Percentiles rank a stretch among this genome's conserved stretches.
phyloP scores from a whole-genome alignment of 202 grass and related monocot genomes.

The Schoenoplectus triqueter region DNA sequence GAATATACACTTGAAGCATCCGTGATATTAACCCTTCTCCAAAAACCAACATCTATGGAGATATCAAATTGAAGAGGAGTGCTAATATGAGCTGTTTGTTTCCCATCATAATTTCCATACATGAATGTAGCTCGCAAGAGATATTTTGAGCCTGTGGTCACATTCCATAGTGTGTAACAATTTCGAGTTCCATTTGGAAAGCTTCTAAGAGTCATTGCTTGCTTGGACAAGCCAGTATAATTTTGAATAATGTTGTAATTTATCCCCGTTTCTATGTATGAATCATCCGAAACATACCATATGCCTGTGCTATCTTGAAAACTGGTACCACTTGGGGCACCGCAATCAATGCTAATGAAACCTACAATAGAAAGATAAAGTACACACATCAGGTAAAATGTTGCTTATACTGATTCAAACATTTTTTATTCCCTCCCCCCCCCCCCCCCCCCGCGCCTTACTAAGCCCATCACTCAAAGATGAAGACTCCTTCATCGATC shows the following conservation, averaged over 20 bases:
- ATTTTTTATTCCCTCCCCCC: no score
- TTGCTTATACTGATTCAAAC: not conserved
- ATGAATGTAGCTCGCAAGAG: not conserved
- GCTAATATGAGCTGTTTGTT: not conserved
- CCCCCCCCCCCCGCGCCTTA: no score
- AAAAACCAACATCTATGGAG: constrained; percentile 36
- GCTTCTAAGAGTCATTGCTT: constrained; percentile 35
- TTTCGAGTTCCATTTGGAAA: constrained; percentile 35
- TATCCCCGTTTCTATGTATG: constrained; percentile 21
- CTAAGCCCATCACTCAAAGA: no score
- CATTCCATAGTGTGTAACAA: constrained; percentile 20
- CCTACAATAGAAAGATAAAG: constrained; percentile 24
- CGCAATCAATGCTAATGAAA: constrained; percentile 46
- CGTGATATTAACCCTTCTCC: constrained; percentile 41
- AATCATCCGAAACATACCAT: constrained; percentile 32
- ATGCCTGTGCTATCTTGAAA: constrained; percentile 28
- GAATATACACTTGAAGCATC: constrained; percentile 22
- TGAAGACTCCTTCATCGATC: no score
- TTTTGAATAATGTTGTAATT: not conserved
- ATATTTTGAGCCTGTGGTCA: not conserved
- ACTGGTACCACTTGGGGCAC: not conserved
- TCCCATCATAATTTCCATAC: constrained; percentile 45
- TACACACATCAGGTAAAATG: not conserved
- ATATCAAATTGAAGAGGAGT: constrained; percentile 40
- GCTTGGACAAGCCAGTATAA: not conserved